Conservation (phyloP, 495 filamentous ascomycete genomes). For the Podospora pseudocomata region DNA sequence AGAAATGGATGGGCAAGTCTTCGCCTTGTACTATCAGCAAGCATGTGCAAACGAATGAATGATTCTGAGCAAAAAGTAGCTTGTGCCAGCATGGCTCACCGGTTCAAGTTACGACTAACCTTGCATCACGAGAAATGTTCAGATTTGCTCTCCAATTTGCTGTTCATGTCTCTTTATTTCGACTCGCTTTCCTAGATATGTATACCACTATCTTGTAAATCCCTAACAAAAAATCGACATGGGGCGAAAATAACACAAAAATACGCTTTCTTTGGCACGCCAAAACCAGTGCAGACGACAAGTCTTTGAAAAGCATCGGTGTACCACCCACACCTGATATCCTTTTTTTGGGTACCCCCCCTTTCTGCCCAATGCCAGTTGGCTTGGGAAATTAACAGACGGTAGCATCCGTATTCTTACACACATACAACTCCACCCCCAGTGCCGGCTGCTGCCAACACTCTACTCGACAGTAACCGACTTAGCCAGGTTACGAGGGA, state of each 20-base stretch:
- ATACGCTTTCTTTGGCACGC: constrained; percentile 5
- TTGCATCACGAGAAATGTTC: neutral
- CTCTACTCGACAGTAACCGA: constrained; percentile 93
- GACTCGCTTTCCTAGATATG: neutral
- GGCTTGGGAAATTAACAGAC: neutral
- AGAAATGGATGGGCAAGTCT: neutral
- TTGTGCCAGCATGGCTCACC: too few relatives aligned
- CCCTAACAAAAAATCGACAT: neutral
- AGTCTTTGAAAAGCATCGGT: neutral
- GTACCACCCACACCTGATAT: neutral
- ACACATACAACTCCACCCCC: neutral
- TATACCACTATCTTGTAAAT: neutral
- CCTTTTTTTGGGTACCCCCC: neutral
- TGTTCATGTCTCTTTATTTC: neutral
- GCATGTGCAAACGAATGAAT: neutral
- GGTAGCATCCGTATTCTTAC: neutral
- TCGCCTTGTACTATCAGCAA: too few relatives aligned
- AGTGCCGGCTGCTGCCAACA: neutral
- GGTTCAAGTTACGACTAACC: neutral
- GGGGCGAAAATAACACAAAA: neutral
- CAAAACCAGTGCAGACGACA: constrained; percentile 6
- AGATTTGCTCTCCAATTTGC: neutral
- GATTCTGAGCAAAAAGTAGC: neutral
- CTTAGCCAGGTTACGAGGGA: constrained; percentile 97
- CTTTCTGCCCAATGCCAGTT: neutral